Base-by-base conservation (phyloP, 257 asterid genomes). In the Cruciata laevipes region DNA sequence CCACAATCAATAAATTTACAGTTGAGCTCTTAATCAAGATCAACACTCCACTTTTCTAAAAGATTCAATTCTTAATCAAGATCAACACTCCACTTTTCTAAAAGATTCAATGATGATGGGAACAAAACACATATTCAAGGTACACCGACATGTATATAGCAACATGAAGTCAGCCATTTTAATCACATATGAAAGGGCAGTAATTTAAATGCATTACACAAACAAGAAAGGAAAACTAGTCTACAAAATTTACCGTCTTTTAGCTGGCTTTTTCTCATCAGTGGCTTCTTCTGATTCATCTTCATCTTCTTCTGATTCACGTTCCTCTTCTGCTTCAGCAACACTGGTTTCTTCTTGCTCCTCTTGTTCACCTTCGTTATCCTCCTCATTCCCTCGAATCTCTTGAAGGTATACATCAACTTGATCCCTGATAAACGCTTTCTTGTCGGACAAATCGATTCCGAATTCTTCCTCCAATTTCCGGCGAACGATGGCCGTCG, bases 381-480 rank as follows among this genome's bases (percentile, higher is more conserved):
- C 74, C 1, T 70, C 84, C 38, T 71, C 87, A 61, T 83, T 74
- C 7, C 75, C 82, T 24, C 49, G 76, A 5, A 60, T 85, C 70
- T 51, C 78, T 62, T 90, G 95, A 74, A 94, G 82, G 78, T 79
- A 88, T 7, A 55, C 47, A 81, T 90, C 95, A 61, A 94, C 85
- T 82, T 90, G 96, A 35, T 90, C 90, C 56, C 96, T 76, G 18
- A 88, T 84, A 52, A 93, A 88, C 35, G 79, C 82, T 77, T 88
- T 90, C 42, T 81, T 85, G 56, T 74, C 88, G 16, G 95, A 85
- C 82, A 93, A 90, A 86, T 90, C 92, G 83, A 93, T 83, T 66
- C 80, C 88, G 60, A 90, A 94, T 66, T 90, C 95, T 4, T 80
- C 83, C 84, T 90, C 97, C 12, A 94, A 86, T 38, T 88, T 82